phyloP scores from a whole-genome alignment of 495 filamentous ascomycete species.

The Daldinia decipiens region DNA sequence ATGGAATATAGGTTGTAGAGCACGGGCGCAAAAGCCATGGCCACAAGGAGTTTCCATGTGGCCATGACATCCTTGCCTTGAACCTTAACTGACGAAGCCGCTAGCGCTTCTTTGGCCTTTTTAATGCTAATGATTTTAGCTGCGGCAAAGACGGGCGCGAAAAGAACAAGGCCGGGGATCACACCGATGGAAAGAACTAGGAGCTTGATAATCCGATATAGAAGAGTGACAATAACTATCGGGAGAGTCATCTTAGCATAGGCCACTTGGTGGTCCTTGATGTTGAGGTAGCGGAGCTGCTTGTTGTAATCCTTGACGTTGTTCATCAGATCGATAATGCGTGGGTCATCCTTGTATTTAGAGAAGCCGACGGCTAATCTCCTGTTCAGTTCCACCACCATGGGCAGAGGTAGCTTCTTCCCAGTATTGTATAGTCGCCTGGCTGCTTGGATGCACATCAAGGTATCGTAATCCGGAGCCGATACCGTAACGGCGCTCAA shows the following conservation, averaged over 20 bases:
- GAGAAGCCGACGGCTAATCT: conserved; percentile 91
- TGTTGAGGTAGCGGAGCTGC: conserved; percentile 82
- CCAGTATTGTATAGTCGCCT: conserved; percentile 92
- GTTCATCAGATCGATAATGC: conserved; percentile 81
- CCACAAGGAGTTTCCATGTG: conserved; percentile 96
- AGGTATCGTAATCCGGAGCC: conserved; percentile 93
- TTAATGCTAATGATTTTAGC: conserved; percentile 89
- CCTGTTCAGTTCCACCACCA: conserved; percentile 96
- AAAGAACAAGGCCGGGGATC: conserved; percentile 86
- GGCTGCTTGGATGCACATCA: conserved; percentile 98
- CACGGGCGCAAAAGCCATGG: conserved; percentile 85
- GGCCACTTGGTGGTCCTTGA: conserved; percentile 95
- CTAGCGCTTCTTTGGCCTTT: conserved; percentile 90
- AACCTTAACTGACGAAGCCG: conserved; percentile 92
- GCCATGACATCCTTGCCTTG: conserved; percentile 95
- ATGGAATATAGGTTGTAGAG: conserved; percentile 85
- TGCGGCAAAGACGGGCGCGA: conserved; percentile 89
- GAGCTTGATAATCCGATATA: conserved; percentile 84
- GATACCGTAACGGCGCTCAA: conserved; percentile 92
- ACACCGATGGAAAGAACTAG: conserved; percentile 79
- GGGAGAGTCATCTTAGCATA: conserved; percentile 85
- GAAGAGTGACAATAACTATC: conserved; percentile 76
- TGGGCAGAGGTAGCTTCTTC: conserved; percentile 92
- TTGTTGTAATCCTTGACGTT: conserved; percentile 89
- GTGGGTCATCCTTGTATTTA: conserved; percentile 89